Base-by-base conservation (phyloP, 1,139 yeast genomes). In the Protomyces inouyei region DNA sequence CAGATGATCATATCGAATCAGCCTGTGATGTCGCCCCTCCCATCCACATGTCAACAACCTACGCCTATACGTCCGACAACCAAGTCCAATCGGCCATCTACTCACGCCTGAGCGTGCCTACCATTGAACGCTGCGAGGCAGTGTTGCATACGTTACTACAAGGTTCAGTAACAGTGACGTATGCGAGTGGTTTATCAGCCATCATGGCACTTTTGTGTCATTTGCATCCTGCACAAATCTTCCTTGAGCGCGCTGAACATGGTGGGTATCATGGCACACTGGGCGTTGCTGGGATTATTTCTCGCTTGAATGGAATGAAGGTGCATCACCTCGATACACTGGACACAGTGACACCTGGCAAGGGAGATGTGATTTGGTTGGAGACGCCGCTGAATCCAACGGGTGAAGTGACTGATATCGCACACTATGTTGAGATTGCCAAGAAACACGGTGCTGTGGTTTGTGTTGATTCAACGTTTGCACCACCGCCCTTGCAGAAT, bases 371-470 rank as follows among this genome's bases (percentile, higher is more conserved):
- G 9, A 95, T 90, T 59, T 89, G 96, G 96, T 82, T 89, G 72
- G 96, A 89, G 77, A 83, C 95, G 53, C 96, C 96, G 67, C 85
- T 95, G 61, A 89, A 89, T 81, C 96, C 96, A 68, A 88, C 96
- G 57, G 81, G 89, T 73, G 78, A 85, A 64, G 83, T 87, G 66
- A 87, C 93, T 60, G 92, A 87, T 74, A 88, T 88, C 70, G 74
- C 80, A 64, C 79, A 79, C 69, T 88, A 88, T 45, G 82, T 86
- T 60, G 82, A 83, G 67, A 63, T 69, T 21, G 72, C 73, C 52
- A 79, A 80, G 57, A 75, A 75, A 69, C 25, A 46, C 23, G 78
- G 77, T 64, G 79, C 88, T 68, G 74, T 81, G 65, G 80, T 89
- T 70, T 95, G 86, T 52, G 96, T 90, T 66, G 98, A 92, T 80